Conservation (phyloP, 2,329 filamentous ascomycete genomes). For the Arthroderma sp. region DNA sequence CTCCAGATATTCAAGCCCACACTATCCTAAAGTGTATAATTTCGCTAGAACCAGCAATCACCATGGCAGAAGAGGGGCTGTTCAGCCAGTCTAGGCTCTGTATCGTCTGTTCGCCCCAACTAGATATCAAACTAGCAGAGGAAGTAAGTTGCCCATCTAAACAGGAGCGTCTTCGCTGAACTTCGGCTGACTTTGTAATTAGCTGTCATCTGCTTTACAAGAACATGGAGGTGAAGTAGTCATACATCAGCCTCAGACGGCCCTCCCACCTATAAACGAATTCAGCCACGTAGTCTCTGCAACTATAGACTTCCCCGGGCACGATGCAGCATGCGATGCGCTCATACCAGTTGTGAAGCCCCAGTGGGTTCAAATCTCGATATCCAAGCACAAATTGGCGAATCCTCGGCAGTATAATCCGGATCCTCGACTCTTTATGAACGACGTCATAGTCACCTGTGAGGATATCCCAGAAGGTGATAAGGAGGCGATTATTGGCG, state of each 20-base stretch:
- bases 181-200: neutral
- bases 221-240: constrained; percentile 40
- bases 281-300: constrained; percentile 58
- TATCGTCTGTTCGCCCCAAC: constrained; percentile 33
- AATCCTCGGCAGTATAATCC: constrained; percentile 79
- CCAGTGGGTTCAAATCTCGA: constrained; percentile 62
- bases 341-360: constrained; percentile 78
- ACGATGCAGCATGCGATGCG: constrained; percentile 57
- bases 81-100: constrained; percentile 38
- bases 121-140: constrained; percentile 29
- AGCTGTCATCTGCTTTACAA: constrained; percentile 31
- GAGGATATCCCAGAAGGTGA: constrained; percentile 75
- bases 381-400: constrained; percentile 57
- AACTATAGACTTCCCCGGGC: constrained; percentile 86
- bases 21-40: neutral
- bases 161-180: neutral
- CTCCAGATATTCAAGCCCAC: neutral
- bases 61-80: constrained; percentile 22
- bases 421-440: constrained; percentile 82
- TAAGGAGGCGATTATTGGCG: constrained; percentile 83
- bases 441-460: constrained; percentile 68
- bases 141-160: constrained; percentile 24
- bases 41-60: neutral
- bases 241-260: constrained; percentile 28
- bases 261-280: constrained; percentile 29